Evolutionary conservation across 2,329 filamentous ascomycete genomes (phyloP).

Genomic region (Colletotrichum destructivum): DNA sequence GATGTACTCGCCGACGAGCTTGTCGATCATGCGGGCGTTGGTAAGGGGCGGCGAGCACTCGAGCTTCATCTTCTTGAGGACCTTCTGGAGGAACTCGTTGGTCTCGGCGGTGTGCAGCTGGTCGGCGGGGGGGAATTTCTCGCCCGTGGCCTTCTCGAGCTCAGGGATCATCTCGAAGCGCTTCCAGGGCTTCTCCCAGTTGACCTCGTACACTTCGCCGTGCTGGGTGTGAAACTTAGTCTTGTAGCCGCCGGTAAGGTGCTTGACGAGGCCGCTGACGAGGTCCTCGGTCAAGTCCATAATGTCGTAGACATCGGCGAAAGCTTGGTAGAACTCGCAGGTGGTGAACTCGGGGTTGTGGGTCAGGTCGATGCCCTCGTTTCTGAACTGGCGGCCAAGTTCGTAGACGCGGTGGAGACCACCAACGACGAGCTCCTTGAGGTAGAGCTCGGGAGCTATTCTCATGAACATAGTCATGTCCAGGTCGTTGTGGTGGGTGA

Average conservation of each 20-base stretch:
- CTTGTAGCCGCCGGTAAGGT: constrained; percentile 86
- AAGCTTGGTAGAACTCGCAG: constrained; percentile 97
- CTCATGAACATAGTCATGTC: constrained; percentile 94
- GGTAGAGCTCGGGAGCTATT: constrained; percentile 88
- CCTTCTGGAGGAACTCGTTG: constrained; percentile 85
- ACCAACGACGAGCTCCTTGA: constrained; percentile 96
- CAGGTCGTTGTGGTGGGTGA: constrained; percentile 96
- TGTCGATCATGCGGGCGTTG: constrained; percentile 96
- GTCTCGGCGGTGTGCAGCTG: constrained; percentile 92
- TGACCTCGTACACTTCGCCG: constrained; percentile 90
- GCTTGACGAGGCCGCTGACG: constrained; percentile 89
- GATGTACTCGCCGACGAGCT: constrained; percentile 93
- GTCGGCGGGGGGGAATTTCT: constrained; percentile 93
- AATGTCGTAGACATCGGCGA: constrained; percentile 89
- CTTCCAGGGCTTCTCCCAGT: constrained; percentile 97
- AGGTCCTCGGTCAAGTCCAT: constrained; percentile 95
- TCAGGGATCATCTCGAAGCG: constrained; percentile 96
- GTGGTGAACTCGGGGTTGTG: constrained; percentile 99
- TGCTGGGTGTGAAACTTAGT: constrained; percentile 90
- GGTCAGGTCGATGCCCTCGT: constrained; percentile 91
- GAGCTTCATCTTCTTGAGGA: constrained; percentile 91
- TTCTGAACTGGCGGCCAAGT: constrained; percentile 94
- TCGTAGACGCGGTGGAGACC: constrained; percentile 96
- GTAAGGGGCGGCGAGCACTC: constrained; percentile 93
- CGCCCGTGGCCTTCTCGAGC: constrained; percentile 89